phyloP scores from a whole-genome alignment of 352 stramenopile species.

The Thraustotheca clavata region DNA sequence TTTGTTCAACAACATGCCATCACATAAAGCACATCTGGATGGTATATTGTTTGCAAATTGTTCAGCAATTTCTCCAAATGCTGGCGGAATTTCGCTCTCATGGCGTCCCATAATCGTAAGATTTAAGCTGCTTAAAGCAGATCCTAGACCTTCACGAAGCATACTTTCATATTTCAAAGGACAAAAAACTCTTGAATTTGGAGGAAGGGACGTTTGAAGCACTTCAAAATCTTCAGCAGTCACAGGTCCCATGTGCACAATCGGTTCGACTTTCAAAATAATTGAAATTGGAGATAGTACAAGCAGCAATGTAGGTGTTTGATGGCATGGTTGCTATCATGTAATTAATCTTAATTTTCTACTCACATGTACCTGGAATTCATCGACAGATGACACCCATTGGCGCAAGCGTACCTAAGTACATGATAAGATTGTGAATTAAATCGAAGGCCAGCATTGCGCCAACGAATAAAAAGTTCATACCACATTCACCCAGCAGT shows the following conservation, averaged over 20 bases:
- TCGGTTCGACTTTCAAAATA: slow-evolving; percentile 19
- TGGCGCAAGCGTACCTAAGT: slow-evolving; percentile 18
- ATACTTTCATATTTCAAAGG: slow-evolving; percentile 16
- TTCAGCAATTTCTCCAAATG: slow-evolving; percentile 19
- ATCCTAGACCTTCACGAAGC: slow-evolving; percentile 12
- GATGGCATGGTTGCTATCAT: slow-evolving; percentile 20
- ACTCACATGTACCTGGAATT: slow-evolving; percentile 13
- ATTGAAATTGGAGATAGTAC: slow-evolving; percentile 21
- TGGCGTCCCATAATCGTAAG: slow-evolving; percentile 14
- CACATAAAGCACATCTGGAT: slow-evolving; percentile 13
- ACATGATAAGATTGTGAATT: neutral
- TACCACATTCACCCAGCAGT: slow-evolving; percentile 22
- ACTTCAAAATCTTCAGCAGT: slow-evolving; percentile 13
- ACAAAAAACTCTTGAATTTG: slow-evolving; percentile 18
- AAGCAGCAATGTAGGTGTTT: slow-evolving; percentile 18
- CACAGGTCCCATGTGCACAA: slow-evolving; percentile 7
- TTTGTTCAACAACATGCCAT: slow-evolving; percentile 3
- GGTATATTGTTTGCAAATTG: slow-evolving; percentile 23
- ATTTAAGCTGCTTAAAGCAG: slow-evolving; percentile 11
- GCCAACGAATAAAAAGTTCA: neutral
- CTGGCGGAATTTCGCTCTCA: slow-evolving; percentile 11
- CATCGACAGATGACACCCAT: slow-evolving; percentile 20
- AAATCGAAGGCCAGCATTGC: too few species aligned
- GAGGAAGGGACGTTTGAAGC: slow-evolving; percentile 6
- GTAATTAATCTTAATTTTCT: neutral